A percentile compares a stretch with the other conserved stretches of the same genome.
Conservation (phyloP, 768 basidiomycete species). For the Trametes maxima region DNA sequence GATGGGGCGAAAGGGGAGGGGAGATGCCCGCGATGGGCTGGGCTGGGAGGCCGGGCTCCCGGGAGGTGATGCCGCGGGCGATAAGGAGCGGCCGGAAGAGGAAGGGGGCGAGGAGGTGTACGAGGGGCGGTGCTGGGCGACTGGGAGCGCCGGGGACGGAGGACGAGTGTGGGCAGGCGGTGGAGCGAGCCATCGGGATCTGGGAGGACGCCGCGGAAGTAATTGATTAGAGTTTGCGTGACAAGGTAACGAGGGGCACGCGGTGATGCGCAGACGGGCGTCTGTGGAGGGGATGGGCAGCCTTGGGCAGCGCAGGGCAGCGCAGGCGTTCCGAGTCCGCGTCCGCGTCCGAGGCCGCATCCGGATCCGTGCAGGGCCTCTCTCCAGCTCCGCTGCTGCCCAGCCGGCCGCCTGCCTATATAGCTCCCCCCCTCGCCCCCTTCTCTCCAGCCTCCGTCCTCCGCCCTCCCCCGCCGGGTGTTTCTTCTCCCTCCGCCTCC, state of each 20-base stretch:
- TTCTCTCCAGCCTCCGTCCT: slow-evolving; percentile 22
- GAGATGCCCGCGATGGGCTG: slow-evolving; percentile 19
- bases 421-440: slow-evolving; percentile 26
- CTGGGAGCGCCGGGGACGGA: slow-evolving; percentile 3
- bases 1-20: slow-evolving; percentile 10
- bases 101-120: neutral
- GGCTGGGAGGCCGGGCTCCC: slow-evolving; percentile 10
- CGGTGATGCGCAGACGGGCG: slow-evolving; percentile 20
- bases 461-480: slow-evolving; percentile 24
- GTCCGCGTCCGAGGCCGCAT: too few species aligned
- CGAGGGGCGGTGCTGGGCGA: neutral
- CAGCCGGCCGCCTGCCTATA: slow-evolving; percentile 24
- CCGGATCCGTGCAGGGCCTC: too few species aligned
- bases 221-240: slow-evolving; percentile 22
- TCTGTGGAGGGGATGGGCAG: neutral
- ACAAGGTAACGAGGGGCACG: slow-evolving; percentile 15
- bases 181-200: slow-evolving; percentile 6
- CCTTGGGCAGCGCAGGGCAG: too few species aligned
- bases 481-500: slow-evolving; percentile 9
- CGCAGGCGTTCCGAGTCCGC: too few species aligned
- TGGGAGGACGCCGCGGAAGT: slow-evolving; percentile 22
- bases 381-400: neutral
- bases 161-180: slow-evolving; percentile 7
- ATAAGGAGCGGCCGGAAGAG: slow-evolving; percentile 18
- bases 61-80: slow-evolving; percentile 20